phyloP scores from a whole-genome alignment of 495 filamentous ascomycete species.

The Amniculicola lignicola region DNA sequence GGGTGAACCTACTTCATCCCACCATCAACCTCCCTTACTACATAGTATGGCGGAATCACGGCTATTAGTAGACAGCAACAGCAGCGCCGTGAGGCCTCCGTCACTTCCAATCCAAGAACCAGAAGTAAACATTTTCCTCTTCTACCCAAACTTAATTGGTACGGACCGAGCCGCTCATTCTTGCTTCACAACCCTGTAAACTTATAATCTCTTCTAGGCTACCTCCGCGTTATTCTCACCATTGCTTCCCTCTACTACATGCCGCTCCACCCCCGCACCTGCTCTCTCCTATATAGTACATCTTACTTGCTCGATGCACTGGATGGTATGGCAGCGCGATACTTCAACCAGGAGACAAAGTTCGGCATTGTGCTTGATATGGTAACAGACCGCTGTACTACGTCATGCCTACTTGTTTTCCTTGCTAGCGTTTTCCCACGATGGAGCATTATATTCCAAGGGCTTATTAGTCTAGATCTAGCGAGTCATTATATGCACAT shows the following conservation, averaged over 20 bases:
- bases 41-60: neutral
- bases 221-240: conserved; percentile 79
- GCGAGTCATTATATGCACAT: conserved; percentile 97
- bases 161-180: conserved; percentile 35
- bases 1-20: neutral
- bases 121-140: conserved; percentile 87
- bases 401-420: conserved; percentile 87
- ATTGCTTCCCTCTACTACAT: conserved; percentile 94
- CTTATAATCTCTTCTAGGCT: conserved; percentile 54
- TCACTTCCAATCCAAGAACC: conserved; percentile 33
- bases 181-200: neutral
- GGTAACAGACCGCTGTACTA: conserved; percentile 95
- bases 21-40: neutral
- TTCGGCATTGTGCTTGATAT: conserved; percentile 96
- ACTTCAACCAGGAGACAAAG: conserved; percentile 81
- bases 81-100: neutral
- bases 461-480: conserved; percentile 82
- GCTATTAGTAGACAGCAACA: conserved; percentile 15
- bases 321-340: conserved; percentile 83
- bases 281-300: conserved; percentile 80
- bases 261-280: conserved; percentile 91
- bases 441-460: conserved; percentile 88
- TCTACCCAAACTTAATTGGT: conserved; percentile 91
- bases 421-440: conserved; percentile 84
- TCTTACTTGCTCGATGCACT: conserved; percentile 91